phyloP scores from a whole-genome alignment of 1,284 basidiomycete genomes.

The Boletus smithii region DNA sequence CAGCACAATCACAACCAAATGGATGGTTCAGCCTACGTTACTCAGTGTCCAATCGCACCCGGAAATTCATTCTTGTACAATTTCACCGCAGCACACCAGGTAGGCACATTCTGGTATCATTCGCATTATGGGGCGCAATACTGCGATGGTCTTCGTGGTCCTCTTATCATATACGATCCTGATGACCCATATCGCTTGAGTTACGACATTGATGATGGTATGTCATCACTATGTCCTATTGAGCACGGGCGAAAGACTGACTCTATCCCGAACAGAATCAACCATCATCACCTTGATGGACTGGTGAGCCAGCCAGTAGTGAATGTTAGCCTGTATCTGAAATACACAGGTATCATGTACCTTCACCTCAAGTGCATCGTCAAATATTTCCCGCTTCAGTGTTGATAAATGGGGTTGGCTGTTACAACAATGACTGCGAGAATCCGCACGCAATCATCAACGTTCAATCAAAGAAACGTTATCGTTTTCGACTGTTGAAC shows the following conservation, averaged over 20 bases:
- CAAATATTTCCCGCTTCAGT: constrained; percentile 33
- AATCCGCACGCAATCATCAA: constrained; percentile 31
- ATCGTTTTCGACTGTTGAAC: constrained; percentile 40
- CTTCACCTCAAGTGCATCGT: constrained; percentile 6
- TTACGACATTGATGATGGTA: constrained; percentile 35
- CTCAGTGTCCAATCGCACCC: constrained; percentile 24
- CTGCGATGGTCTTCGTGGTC: constrained; percentile 17
- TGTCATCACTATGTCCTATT: background rate
- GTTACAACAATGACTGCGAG: constrained; percentile 32
- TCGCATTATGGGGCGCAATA: constrained; percentile 35
- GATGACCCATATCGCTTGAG: constrained; percentile 25
- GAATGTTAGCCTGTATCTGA: background rate
- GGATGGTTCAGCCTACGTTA: constrained; percentile 25
- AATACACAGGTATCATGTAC: constrained; percentile 32
- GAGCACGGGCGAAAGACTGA: background rate
- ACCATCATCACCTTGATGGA: constrained; percentile 35
- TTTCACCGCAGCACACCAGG: constrained; percentile 33
- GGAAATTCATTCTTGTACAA: constrained; percentile 26
- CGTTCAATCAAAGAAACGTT: constrained; percentile 27
- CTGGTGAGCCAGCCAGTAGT: constrained; percentile 14
- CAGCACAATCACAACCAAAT: constrained; percentile 19
- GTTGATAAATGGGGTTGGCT: constrained; percentile 48
- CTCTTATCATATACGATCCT: constrained; percentile 31
- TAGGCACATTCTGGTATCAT: constrained; percentile 46
- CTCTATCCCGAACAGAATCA: constrained; percentile 25